Evolutionary conservation across 2,329 filamentous ascomycete species (phyloP), one percentile per base, ranked within the genome.

Genomic region (Tolypocladium endophyticum): DNA sequence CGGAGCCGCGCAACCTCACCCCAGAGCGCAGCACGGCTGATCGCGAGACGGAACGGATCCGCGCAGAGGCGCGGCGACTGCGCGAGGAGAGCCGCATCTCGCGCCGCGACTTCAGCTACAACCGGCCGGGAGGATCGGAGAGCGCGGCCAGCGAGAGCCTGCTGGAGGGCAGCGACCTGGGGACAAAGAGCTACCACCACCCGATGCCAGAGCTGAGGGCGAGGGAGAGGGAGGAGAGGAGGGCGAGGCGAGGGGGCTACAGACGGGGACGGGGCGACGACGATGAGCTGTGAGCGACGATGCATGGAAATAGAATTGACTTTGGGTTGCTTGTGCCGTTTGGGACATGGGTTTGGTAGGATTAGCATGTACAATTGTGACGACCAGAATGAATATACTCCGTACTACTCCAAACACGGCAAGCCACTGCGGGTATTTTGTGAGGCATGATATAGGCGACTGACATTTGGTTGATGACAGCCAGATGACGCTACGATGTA

Each of bases 131-230:
- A 67, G 67, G 66, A 53, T 63, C 69, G 28, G 66, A 71, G 66
- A 71, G 70, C 60, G 62, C 70, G n/a, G 61, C 69, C 33, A 72
- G 64, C 52, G 73, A 72, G 62, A 72, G 71, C 38, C 25, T 69
- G 41, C 58, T 69, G 47, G 57, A 68, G 62, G 56, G 62, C 56
- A 50, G 77, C 67, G 81, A 84, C 2, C 64, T 79, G 11, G 82
- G 82, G 36, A 84, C 81, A 64, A 84, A 84, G 76, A 77, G 80
- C 43, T 84, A 85, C 67, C 76, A 75, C 64, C 81, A 84, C 64
- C 71, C 78, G 43, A 81, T 83, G 68, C 82, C 82, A 2, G 81
- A 82, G 63, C 68, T 82, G 64, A 74, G 61, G 30, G 62, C 67
- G 58, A 60, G 63, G 61, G 66, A 70, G 36, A 64, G 72, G 53